Conservation (phyloP, 257 asterid species). For the Solanum megistacrolobum region DNA sequence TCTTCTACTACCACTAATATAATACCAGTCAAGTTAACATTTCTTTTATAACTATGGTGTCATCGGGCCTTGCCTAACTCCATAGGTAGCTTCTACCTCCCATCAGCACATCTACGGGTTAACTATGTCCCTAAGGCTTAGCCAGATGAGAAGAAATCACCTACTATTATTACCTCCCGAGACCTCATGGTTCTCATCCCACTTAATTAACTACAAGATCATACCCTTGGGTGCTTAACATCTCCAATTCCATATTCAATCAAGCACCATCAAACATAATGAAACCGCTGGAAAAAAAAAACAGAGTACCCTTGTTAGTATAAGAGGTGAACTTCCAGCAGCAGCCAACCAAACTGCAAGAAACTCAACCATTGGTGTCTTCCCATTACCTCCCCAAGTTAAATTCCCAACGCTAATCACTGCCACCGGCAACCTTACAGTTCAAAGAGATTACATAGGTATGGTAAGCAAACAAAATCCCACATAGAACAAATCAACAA, state of each 20-base stretch:
- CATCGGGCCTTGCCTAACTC: not conserved
- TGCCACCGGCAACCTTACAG: slow-evolving; percentile 63
- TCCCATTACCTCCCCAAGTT: slow-evolving; percentile 99
- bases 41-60: not conserved
- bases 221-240: not conserved
- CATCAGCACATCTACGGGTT: not conserved
- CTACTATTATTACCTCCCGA: not conserved
- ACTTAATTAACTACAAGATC: not conserved
- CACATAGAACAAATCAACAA: not conserved
- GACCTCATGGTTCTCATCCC: not conserved
- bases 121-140: not conserved
- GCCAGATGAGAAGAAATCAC: not conserved
- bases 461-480: not conserved
- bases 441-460: not conserved
- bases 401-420: slow-evolving; percentile 91
- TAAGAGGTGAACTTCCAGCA: slow-evolving; percentile 58
- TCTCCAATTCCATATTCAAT: not conserved
- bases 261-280: not conserved
- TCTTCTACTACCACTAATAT: not conserved
- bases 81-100: not conserved
- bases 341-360: slow-evolving; percentile 52
- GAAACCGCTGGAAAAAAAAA: not conserved
- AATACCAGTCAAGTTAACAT: not conserved
- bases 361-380: slow-evolving; percentile 95
- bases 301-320: slow-evolving; percentile 66